A percentile compares a stretch with the other conserved stretches of the same genome.
These are phyloP conservation scores for Russula ochroleuca DNA, from an alignment of 768 basidiomycete genomes.

Conservation along the genomic window DNA sequence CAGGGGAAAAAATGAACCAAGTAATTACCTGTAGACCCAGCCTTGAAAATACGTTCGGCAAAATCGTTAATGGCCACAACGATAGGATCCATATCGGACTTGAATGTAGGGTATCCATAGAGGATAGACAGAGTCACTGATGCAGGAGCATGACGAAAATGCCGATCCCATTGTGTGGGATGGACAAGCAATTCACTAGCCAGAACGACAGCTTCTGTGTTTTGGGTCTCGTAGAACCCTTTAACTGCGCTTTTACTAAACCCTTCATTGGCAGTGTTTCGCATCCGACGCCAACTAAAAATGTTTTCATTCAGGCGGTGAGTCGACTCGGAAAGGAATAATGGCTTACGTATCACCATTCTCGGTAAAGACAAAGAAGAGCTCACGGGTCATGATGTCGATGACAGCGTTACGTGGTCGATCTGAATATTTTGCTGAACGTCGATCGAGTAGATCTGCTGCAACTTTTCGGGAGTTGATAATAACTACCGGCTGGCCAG, in stretches of 20 bases:
- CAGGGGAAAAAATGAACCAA: not conserved
- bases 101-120: constrained; percentile 1
- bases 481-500: not conserved
- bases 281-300: not conserved
- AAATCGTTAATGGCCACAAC: not conserved
- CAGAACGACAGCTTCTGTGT: not conserved
- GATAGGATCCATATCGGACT: not conserved
- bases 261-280: not conserved
- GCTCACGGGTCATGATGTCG: not conserved
- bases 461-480: not conserved
- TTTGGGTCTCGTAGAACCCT: not conserved
- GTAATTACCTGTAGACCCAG: not conserved
- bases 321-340: not conserved
- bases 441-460: not conserved
- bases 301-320: not conserved
- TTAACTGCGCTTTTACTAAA: not conserved
- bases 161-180: not conserved
- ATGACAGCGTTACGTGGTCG: not conserved
- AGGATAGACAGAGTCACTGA: not conserved
- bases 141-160: not conserved
- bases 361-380: not conserved
- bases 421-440: not conserved
- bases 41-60: not conserved
- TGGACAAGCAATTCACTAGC: not conserved
- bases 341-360: not conserved